A percentile compares a stretch with the other conserved stretches of the same genome.
phyloP scores from a whole-genome alignment of 2,329 filamentous ascomycete genomes.

The Venturia oleaginea region DNA sequence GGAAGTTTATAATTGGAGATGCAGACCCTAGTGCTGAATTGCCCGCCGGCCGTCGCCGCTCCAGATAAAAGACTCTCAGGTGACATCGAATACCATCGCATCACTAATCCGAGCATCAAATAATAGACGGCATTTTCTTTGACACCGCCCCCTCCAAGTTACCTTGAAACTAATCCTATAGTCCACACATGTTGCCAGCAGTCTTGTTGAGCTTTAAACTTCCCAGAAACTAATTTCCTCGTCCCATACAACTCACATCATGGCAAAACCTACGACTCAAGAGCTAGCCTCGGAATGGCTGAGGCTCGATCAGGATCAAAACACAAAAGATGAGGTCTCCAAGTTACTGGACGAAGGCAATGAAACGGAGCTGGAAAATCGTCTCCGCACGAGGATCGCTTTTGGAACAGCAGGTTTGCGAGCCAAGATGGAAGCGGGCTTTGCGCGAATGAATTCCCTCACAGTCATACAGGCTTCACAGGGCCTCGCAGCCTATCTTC shows the following conservation, averaged over 20 bases:
- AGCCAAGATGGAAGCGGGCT: constrained; percentile 57
- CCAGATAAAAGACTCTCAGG: constrained; percentile 1
- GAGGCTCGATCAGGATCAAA: constrained; percentile 46
- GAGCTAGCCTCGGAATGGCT: constrained; percentile 48
- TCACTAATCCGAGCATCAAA: background rate
- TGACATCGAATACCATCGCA: background rate
- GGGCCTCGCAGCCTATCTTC: constrained; percentile 52
- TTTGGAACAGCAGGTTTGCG: constrained; percentile 56
- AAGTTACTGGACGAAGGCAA: constrained; percentile 36
- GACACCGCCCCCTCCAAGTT: background rate
- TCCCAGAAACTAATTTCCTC: background rate
- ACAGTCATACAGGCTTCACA: constrained; percentile 56
- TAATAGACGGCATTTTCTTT: background rate
- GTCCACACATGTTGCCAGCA: background rate
- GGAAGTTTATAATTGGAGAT: no score
- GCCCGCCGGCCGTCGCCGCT: background rate
- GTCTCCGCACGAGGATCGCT: constrained; percentile 47
- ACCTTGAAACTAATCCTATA: background rate
- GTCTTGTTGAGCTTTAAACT: background rate
- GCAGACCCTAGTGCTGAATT: no score
- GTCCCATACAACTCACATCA: background rate
- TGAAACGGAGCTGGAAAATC: constrained; percentile 40
- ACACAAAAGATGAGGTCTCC: constrained; percentile 46
- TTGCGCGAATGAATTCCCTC: constrained; percentile 50
- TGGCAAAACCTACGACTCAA: constrained; percentile 20